Evolutionary conservation across 2,329 filamentous ascomycete genomes (phyloP).

Genomic region (Hymenoscyphus fraxineus): DNA sequence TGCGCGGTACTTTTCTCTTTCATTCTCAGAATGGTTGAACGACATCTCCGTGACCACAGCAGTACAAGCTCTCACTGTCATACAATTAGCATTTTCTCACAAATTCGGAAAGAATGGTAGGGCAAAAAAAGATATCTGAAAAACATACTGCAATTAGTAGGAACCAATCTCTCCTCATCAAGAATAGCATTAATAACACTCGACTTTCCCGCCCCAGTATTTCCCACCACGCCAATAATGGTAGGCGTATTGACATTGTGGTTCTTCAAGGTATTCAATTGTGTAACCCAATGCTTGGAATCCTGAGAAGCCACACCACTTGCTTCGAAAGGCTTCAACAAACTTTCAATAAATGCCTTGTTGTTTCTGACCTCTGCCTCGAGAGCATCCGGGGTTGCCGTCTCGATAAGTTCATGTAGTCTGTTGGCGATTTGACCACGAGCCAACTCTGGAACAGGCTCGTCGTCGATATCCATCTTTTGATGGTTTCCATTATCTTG

Average conservation of each 20-base stretch:
- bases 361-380: constrained; percentile 28
- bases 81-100: background rate
- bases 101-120: background rate
- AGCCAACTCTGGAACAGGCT: constrained; percentile 2
- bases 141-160: constrained; percentile 35
- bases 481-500: background rate
- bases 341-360: constrained; percentile 22
- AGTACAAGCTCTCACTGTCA: constrained; percentile 39
- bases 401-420: constrained; percentile 26
- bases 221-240: constrained; percentile 29
- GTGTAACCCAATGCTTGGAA: constrained; percentile 27
- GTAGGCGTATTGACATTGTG: constrained; percentile 26
- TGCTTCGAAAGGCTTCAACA: constrained; percentile 25
- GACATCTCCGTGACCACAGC: constrained; percentile 46
- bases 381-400: constrained; percentile 22
- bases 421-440: constrained; percentile 18
- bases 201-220: constrained; percentile 30
- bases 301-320: constrained; percentile 19
- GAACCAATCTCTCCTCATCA: constrained; percentile 46
- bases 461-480: background rate
- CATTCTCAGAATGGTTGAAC: constrained; percentile 40
- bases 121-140: constrained; percentile 35
- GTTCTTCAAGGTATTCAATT: constrained; percentile 25
- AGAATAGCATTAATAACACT: constrained; percentile 37
- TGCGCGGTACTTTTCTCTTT: constrained; percentile 37